These are phyloP conservation scores for Senna siamea DNA, from an alignment of 306 rosid genomes.

Conservation along the genomic window DNA sequence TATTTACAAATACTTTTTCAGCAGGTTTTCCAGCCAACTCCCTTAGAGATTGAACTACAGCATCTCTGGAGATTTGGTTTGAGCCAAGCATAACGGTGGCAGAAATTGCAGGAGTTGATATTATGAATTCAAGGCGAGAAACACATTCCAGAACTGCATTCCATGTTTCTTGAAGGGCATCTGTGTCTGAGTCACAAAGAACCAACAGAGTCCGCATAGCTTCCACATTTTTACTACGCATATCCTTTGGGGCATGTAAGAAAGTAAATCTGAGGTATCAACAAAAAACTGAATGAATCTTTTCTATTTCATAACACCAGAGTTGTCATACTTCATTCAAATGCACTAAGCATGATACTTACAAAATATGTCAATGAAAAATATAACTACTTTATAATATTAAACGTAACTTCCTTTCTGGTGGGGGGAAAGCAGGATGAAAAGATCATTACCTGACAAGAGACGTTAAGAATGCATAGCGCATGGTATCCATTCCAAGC, in stretches of 20 bases:
- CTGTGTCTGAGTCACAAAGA: conserved; percentile 79
- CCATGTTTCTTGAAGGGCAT: conserved; percentile 97
- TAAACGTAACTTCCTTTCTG: background rate
- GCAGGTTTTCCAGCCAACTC: conserved; percentile 97
- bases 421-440: background rate
- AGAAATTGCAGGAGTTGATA: conserved; percentile 80
- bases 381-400: background rate
- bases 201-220: conserved; percentile 82
- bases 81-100: conserved; percentile 96
- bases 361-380: conserved; percentile 27
- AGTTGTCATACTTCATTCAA: conserved; percentile 29
- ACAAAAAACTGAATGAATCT: conserved; percentile 41
- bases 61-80: conserved; percentile 94
- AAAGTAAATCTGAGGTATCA: conserved; percentile 82
- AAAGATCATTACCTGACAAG: conserved; percentile 72
- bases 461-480: conserved; percentile 98
- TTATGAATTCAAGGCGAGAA: conserved; percentile 91
- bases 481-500: conserved; percentile 99
- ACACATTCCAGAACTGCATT: conserved; percentile 98
- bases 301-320: conserved; percentile 35
- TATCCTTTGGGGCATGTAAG: conserved; percentile 99
- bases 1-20: conserved; percentile 93
- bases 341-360: conserved; percentile 30
- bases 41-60: conserved; percentile 87
- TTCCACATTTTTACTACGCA: conserved; percentile 98